Conservation (phyloP, 371 early-diverging fungal genomes). For the Batrachochytrium dendrobatidis region DNA sequence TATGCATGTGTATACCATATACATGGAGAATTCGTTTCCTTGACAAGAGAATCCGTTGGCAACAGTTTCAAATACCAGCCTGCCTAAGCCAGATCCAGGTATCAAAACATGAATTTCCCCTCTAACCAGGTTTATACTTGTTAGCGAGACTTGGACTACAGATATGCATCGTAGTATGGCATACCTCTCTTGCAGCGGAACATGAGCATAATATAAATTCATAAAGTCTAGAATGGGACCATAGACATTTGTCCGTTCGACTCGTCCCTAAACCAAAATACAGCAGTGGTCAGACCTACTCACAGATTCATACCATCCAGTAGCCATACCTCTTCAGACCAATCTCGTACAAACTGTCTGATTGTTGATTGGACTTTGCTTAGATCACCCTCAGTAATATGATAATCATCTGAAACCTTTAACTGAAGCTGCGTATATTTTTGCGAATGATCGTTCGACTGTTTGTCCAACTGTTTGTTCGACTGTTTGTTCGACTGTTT, state of each 20-base stretch:
- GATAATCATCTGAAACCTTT: not conserved
- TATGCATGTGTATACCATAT: conserved; percentile 30
- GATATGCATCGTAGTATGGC: not conserved
- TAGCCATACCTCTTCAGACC: conserved; percentile 60
- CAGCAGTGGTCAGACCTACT: not conserved
- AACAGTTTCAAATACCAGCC: conserved; percentile 81
- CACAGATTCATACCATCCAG: not conserved
- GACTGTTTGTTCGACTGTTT: no score
- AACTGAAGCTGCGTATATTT: not conserved
- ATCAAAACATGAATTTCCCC: conserved; percentile 61
- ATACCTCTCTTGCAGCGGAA: conserved; percentile 17
- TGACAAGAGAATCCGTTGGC: conserved; percentile 33
- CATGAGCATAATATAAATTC: conserved; percentile 37
- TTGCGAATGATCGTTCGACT: not conserved
- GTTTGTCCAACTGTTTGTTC: no score
- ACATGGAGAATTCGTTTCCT: conserved; percentile 45
- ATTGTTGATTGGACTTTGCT: conserved; percentile 77
- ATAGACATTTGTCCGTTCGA: conserved; percentile 74
- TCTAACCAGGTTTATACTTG: conserved; percentile 20
- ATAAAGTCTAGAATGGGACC: conserved; percentile 70
- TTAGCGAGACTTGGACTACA: not conserved
- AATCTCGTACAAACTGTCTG: conserved; percentile 89
- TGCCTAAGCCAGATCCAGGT: conserved; percentile 87
- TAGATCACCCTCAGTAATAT: conserved; percentile 64
- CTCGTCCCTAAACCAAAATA: conserved; percentile 44